Evolutionary conservation across 441 rosid genomes (phyloP).

Genomic region (Gossypium davidsonii): DNA sequence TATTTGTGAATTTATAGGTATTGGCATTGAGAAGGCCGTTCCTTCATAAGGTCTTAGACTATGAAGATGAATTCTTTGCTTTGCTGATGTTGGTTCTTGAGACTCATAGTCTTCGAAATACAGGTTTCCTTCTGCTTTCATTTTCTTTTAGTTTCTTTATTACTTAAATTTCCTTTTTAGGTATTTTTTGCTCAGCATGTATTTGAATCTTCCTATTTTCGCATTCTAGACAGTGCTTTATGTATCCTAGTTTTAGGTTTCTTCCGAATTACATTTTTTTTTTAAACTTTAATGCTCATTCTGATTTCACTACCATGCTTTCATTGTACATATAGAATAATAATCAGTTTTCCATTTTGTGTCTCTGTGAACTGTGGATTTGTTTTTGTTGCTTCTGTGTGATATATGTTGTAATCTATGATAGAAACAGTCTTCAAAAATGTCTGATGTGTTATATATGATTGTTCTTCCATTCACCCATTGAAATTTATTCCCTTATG

Average conservation of each 20-base stretch:
- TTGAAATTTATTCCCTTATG: not conserved
- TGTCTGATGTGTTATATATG: not conserved
- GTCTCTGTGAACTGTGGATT: not conserved
- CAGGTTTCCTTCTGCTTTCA: conserved; percentile 42
- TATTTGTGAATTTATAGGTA: conserved; percentile 44
- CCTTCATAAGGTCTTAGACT: conserved; percentile 80
- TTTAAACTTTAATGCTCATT: not conserved
- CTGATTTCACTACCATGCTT: not conserved
- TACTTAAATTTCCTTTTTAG: not conserved
- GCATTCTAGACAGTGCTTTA: not conserved
- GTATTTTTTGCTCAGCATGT: not conserved
- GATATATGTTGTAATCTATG: not conserved
- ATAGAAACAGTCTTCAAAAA: not conserved
- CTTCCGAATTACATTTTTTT: not conserved
- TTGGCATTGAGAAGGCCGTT: conserved; percentile 88
- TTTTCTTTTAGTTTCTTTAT: not conserved
- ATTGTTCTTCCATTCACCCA: not conserved
- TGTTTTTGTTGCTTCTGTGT: not conserved
- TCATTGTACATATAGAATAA: not conserved
- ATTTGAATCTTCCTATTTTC: not conserved
- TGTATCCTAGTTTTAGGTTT: not conserved
- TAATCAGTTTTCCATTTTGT: not conserved
- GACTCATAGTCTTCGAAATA: conserved; percentile 84
- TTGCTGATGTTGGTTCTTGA: conserved; percentile 84
- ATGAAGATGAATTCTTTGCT: conserved; percentile 91